A percentile compares a stretch with the other conserved stretches of the same genome.
Conservation (phyloP, 225 moss, liverwort and hornwort genomes). For the Asterella californica region DNA sequence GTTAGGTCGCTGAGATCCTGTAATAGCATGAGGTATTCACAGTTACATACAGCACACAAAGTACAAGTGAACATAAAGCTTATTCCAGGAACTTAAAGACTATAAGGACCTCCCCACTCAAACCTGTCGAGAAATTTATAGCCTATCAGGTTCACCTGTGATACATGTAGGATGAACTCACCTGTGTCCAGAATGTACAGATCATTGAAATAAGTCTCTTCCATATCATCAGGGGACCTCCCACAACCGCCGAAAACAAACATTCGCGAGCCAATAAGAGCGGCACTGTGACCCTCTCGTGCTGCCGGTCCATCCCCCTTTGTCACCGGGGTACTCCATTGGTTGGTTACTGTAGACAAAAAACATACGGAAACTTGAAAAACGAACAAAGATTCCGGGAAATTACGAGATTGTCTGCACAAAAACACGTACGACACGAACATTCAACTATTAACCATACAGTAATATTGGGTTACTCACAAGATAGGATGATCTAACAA, state of each 20-base stretch:
- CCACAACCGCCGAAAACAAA: slow-evolving; percentile 98
- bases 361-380: background rate
- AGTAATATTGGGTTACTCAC: background rate
- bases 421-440: background rate
- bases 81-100: background rate
- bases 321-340: slow-evolving; percentile 65
- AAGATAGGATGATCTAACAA: background rate
- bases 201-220: slow-evolving; percentile 97
- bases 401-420: background rate
- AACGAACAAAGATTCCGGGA: background rate
- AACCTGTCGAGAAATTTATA: background rate
- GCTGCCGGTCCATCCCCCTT: slow-evolving; percentile 82
- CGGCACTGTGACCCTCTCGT: slow-evolving; percentile 92
- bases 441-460: background rate
- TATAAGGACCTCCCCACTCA: background rate
- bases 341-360: slow-evolving; percentile 52
- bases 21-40: background rate
- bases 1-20: background rate
- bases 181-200: slow-evolving; percentile 77
- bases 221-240: slow-evolving; percentile 75
- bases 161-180: slow-evolving; percentile 17
- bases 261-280: slow-evolving; percentile 70
- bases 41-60: too few species aligned
- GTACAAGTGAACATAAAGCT: too few species aligned
- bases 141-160: background rate